These are phyloP conservation scores for Lactarius hengduanensis DNA, from an alignment of 768 basidiomycete genomes.

Conservation along the genomic window DNA sequence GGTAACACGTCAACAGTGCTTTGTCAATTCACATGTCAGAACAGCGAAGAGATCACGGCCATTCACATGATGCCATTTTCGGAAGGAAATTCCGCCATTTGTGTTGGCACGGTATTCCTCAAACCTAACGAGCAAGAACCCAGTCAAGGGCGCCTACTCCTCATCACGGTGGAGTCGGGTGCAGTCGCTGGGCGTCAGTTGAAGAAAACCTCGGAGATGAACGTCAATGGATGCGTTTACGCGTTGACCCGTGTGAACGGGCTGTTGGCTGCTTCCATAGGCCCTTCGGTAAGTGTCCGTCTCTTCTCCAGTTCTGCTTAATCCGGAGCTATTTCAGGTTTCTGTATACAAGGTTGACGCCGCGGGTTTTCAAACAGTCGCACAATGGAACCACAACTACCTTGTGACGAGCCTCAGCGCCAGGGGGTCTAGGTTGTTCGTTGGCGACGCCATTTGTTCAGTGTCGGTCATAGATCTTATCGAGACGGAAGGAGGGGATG, in stretches of 20 bases:
- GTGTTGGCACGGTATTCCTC: conserved; percentile 41
- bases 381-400: conserved; percentile 83
- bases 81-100: conserved; percentile 36
- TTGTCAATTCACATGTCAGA: conserved; percentile 47
- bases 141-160: conserved; percentile 56
- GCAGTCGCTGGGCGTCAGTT: conserved; percentile 30
- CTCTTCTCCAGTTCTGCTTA: background rate
- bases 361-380: conserved; percentile 43
- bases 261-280: conserved; percentile 66
- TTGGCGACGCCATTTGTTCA: conserved; percentile 82
- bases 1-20: conserved; percentile 38
- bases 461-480: conserved; percentile 63
- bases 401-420: conserved; percentile 65
- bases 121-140: conserved; percentile 36
- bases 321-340: conserved; percentile 28
- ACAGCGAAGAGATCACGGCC: conserved; percentile 64
- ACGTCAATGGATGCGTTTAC: conserved; percentile 68
- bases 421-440: conserved; percentile 53
- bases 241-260: conserved; percentile 50
- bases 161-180: conserved; percentile 46
- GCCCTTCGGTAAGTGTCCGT: conserved; percentile 59
- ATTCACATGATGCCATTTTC: conserved; percentile 38
- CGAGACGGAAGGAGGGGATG: conserved; percentile 40
- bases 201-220: conserved; percentile 42
- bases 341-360: conserved; percentile 43